Evolutionary conservation across 352 stramenopile genomes (phyloP).

Genomic region (Pythium apleroticum): DNA sequence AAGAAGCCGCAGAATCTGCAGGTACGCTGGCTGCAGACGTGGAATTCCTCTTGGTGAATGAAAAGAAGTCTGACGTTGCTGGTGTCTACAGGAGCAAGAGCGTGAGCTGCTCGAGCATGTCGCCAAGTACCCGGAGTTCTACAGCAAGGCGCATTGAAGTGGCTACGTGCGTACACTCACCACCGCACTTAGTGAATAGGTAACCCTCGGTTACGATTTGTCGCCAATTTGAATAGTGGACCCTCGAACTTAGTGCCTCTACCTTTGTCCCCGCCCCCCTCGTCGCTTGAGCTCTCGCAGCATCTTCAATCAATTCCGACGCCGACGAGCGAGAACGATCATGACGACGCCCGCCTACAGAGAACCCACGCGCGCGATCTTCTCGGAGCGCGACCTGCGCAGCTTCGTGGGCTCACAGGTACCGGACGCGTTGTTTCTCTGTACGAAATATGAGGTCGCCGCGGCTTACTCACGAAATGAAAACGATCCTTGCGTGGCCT

Average conservation of each 20-base stretch:
- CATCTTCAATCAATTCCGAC: background rate
- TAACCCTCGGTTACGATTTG: background rate
- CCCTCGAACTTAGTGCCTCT: background rate
- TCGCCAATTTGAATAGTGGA: background rate
- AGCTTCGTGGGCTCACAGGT: constrained; percentile 73
- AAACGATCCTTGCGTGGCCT: background rate
- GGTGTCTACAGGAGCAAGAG: constrained; percentile 87
- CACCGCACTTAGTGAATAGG: background rate
- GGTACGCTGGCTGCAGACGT: constrained; percentile 32
- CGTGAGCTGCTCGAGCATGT: constrained; percentile 89
- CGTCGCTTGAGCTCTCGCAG: background rate
- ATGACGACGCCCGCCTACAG: constrained; percentile 35
- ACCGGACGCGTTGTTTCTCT: background rate
- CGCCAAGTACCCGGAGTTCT: constrained; percentile 92
- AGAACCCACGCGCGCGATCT: constrained; percentile 75
- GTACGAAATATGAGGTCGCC: background rate
- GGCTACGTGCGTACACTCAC: background rate
- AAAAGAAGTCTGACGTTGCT: background rate
- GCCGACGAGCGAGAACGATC: constrained; percentile 6
- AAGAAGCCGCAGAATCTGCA: constrained; percentile 92
- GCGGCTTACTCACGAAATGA: background rate
- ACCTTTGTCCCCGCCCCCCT: background rate
- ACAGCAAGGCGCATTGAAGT: constrained; percentile 29
- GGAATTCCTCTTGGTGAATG: background rate
- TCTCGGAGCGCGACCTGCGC: constrained; percentile 66